Evolutionary conservation across 768 basidiomycete genomes (phyloP).

Genomic region (Fomitopsis serialis): DNA sequence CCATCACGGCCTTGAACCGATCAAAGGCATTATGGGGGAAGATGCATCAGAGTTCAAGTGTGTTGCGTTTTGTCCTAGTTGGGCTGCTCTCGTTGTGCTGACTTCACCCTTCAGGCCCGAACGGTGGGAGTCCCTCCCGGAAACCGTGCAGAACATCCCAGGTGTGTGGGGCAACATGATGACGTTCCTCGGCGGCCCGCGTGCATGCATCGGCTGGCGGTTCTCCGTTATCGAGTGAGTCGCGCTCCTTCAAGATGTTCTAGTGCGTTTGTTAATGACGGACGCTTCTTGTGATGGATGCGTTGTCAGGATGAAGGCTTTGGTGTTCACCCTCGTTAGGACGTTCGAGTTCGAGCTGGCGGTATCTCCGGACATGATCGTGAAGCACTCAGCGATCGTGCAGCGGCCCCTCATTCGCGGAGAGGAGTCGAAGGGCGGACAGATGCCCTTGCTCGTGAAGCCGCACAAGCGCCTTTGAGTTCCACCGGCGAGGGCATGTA

Average conservation of each 20-base stretch:
- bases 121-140: slow-evolving; percentile 49
- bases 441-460: slow-evolving; percentile 20
- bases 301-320: slow-evolving; percentile 8
- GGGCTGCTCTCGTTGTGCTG: background rate
- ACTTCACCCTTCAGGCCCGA: slow-evolving; percentile 43
- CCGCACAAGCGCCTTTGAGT: background rate
- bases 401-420: slow-evolving; percentile 20
- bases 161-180: slow-evolving; percentile 57
- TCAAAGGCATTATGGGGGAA: slow-evolving; percentile 53
- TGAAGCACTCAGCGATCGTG: slow-evolving; percentile 15
- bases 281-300: background rate
- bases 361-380: slow-evolving; percentile 15
- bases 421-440: slow-evolving; percentile 11
- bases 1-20: slow-evolving; percentile 49
- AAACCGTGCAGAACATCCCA: slow-evolving; percentile 41
- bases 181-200: slow-evolving; percentile 60
- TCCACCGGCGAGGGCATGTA: background rate
- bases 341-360: slow-evolving; percentile 27
- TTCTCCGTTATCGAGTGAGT: slow-evolving; percentile 58
- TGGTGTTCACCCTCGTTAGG: slow-evolving; percentile 26
- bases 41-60: slow-evolving; percentile 51
- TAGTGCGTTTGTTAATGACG: background rate
- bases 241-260: background rate
- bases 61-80: slow-evolving; percentile 21
- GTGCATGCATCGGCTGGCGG: slow-evolving; percentile 61